Conservation (phyloP, 2,329 filamentous ascomycete species). For the Dactylellina parvicollis region DNA sequence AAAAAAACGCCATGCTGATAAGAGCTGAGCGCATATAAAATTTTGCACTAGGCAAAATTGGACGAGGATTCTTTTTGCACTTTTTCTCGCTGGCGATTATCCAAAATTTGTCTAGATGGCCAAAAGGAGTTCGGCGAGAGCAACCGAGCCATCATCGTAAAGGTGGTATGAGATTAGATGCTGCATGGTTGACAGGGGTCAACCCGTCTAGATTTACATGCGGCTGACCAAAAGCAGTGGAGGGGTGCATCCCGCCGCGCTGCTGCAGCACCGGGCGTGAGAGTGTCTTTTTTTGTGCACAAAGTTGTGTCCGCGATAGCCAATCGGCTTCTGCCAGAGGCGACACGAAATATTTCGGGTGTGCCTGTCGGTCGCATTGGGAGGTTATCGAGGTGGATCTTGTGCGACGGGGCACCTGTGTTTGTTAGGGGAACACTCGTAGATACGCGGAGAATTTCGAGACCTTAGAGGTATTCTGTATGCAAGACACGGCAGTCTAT, state of each 20-base stretch:
- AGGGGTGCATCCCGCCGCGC: not conserved
- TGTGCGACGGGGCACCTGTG: not conserved
- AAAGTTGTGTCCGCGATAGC: too few species aligned
- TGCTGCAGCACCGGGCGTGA: too few species aligned
- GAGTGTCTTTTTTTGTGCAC: not conserved
- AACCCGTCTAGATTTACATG: conserved; percentile 21
- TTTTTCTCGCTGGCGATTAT: not conserved
- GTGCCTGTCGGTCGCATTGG: conserved; percentile 26
- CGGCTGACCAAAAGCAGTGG: conserved; percentile 27
- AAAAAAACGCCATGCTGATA: not conserved
- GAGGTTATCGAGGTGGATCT: not conserved
- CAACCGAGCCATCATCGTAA: conserved; percentile 7
- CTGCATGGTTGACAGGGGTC: conserved; percentile 10
- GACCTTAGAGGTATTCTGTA: too few species aligned
- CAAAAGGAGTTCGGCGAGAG: conserved; percentile 44
- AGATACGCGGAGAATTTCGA: not conserved
- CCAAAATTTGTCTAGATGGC: too few species aligned
- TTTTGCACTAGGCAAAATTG: not conserved
- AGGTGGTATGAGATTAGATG: conserved; percentile 34
- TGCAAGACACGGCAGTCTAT: too few species aligned
- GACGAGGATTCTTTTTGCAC: not conserved
- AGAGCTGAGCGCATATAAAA: not conserved
- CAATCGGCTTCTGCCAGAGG: conserved; percentile 17
- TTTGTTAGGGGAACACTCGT: not conserved
- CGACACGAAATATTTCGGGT: not conserved